Conservation (phyloP, 2,329 filamentous ascomycete species). For the Nakataea oryzae region DNA sequence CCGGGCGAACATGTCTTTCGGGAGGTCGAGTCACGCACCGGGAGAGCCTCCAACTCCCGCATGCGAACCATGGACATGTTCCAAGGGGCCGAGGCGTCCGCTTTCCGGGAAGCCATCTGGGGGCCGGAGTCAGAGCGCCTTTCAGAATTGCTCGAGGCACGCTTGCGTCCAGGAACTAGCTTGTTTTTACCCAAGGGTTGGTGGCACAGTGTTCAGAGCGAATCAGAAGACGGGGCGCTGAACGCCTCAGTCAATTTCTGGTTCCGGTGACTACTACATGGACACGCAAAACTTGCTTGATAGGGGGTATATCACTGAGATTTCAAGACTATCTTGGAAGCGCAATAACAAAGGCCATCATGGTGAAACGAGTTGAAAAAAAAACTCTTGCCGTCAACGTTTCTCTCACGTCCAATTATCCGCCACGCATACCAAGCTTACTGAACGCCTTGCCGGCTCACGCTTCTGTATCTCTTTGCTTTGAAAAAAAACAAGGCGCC, state of each 20-base stretch:
- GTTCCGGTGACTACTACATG: slow-evolving; percentile 56
- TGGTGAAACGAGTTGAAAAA: neutral
- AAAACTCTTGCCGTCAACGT: neutral
- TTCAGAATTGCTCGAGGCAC: slow-evolving; percentile 35
- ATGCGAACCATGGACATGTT: slow-evolving; percentile 86
- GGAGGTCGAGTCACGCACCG: slow-evolving; percentile 30
- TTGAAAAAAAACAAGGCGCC: neutral
- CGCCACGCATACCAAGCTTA: neutral
- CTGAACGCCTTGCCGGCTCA: neutral
- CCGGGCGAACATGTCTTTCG: slow-evolving; percentile 56
- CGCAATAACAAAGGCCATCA: neutral
- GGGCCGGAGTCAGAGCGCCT: slow-evolving; percentile 15
- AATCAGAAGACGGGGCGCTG: slow-evolving; percentile 18
- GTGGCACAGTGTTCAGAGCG: slow-evolving; percentile 76
- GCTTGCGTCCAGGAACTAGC: slow-evolving; percentile 54
- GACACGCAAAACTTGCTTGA: neutral
- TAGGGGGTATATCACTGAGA: neutral
- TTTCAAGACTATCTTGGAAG: neutral
- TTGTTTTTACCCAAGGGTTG: slow-evolving; percentile 74
- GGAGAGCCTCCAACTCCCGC: slow-evolving; percentile 26
- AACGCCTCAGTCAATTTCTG: slow-evolving; percentile 60
- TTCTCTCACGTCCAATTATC: neutral
- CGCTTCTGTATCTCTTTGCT: neutral
- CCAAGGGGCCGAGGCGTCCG: slow-evolving; percentile 59
- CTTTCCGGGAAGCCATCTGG: slow-evolving; percentile 66